Evolutionary conservation across 306 rosid genomes (phyloP).

Genomic region (Fagus crenata): DNA sequence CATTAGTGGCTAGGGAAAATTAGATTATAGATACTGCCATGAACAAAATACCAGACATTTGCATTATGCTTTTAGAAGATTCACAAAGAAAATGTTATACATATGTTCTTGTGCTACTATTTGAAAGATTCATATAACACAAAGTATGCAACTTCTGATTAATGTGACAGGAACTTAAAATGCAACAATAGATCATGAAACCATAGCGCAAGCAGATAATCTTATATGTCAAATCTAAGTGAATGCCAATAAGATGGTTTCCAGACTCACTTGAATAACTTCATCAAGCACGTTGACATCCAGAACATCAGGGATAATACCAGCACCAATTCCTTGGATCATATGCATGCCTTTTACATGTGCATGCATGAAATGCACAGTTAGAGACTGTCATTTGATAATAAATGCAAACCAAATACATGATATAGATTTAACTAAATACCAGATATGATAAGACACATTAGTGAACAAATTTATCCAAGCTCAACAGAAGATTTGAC

Average conservation of each 20-base stretch:
- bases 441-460: conserved; percentile 10
- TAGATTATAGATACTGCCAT: too few relatives aligned
- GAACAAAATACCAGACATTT: too few relatives aligned
- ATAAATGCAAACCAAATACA: not conserved
- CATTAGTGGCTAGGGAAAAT: not conserved
- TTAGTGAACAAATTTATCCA: not conserved
- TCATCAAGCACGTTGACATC: conserved; percentile 62
- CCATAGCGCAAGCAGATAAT: not conserved
- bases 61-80: too few relatives aligned
- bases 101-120: too few relatives aligned
- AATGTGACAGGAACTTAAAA: not conserved
- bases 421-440: conserved; percentile 1
- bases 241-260: not conserved
- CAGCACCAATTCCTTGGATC: conserved; percentile 81
- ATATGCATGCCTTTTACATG: conserved; percentile 58
- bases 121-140: too few relatives aligned
- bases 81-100: too few relatives aligned
- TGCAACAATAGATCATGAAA: not conserved
- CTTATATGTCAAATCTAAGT: not conserved
- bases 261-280: conserved; percentile 54
- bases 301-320: conserved; percentile 51
- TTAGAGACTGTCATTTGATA: conserved; percentile 3
- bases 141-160: too few relatives aligned
- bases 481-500: not conserved
- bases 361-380: conserved; percentile 10